Evolutionary conservation across 768 basidiomycete species (phyloP).

Genomic region (Termitomyces sp.): DNA sequence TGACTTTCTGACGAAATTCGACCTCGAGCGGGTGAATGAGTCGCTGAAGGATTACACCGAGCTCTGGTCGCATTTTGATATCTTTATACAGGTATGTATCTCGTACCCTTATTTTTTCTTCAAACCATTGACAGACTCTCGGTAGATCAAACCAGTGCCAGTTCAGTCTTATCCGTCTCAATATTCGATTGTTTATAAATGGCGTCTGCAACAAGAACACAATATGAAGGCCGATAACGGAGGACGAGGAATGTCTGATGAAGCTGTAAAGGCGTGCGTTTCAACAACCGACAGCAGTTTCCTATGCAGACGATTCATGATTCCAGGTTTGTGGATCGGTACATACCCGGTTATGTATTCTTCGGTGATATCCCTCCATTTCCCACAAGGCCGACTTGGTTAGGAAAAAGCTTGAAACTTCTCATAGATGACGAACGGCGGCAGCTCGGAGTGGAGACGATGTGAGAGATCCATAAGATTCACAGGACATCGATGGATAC

Average conservation of each 20-base stretch:
- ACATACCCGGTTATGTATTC: constrained; percentile 92
- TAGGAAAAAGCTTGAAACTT: constrained; percentile 48
- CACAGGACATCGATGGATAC: not conserved
- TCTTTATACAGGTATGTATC: constrained; percentile 68
- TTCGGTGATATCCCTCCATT: constrained; percentile 50
- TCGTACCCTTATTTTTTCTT: not conserved
- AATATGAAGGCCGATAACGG: constrained; percentile 84
- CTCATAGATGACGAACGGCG: constrained; percentile 53
- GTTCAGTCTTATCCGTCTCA: constrained; percentile 23
- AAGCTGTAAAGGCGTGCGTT: constrained; percentile 61
- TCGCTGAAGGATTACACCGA: constrained; percentile 54
- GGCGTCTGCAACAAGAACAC: constrained; percentile 90
- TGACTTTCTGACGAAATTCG: constrained; percentile 40
- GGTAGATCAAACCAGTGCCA: constrained; percentile 23
- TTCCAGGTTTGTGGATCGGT: constrained; percentile 81
- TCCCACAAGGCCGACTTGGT: constrained; percentile 20
- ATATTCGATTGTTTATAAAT: constrained; percentile 69
- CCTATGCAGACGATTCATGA: constrained; percentile 7
- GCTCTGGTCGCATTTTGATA: constrained; percentile 71
- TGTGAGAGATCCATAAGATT: constrained; percentile 26
- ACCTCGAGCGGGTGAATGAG: constrained; percentile 64
- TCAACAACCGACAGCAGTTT: not conserved
- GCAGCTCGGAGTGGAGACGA: constrained; percentile 36
- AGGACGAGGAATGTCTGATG: constrained; percentile 86
- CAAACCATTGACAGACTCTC: not conserved